Base-by-base conservation (phyloP, 768 basidiomycete genomes). In the Lactarius trivialis region DNA sequence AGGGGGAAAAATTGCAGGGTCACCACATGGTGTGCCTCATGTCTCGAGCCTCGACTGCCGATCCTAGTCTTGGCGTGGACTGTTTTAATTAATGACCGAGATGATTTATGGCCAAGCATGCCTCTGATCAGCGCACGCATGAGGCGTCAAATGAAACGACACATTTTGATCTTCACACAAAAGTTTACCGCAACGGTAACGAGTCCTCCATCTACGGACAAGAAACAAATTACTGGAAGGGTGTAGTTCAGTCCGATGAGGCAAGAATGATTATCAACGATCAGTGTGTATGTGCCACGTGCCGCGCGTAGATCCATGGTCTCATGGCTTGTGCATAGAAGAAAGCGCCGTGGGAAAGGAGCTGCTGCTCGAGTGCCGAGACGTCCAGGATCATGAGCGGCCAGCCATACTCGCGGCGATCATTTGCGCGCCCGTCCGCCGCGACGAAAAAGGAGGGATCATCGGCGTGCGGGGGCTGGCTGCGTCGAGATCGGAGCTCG, bases 391-490 rank as follows among this genome's bases (percentile, higher is more conserved):
- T 21, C 59, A 81, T 61, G 54, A 80, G 64, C n/a, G 73, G 68
- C 79, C 79, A 81, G 17, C 76, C 77, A 33, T 74, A 72, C 32
- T 63, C 66, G 8, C 71, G 71, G 2, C 72, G 70, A 58, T 80
- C 79, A 24, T 78, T 74, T 19, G 69, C 67, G 33, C 79, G 77
- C 62, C 80, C 80, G 59, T 80, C 79, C 24, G 74, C 76, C n/a
- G 74, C 75, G 9, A 76, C 68, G 56, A 72, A 76, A 48, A 67
- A 77, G 45, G n/a, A n/a, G n/a, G 45, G 26, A 43, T 67, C 67
- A 12, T 58, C 61, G 5, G 53, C 37, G 0, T 32, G 55, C 14
- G 67, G 67, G 3, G 56, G 55, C 12, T 5, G 36, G 43, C 41
- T 32, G 49, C 65, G 0, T 48, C 55, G 37, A 66, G 21, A 33